Evolutionary conservation across 371 early-diverging fungal genomes (phyloP).

Genomic region (Lichtheimia ornata): DNA sequence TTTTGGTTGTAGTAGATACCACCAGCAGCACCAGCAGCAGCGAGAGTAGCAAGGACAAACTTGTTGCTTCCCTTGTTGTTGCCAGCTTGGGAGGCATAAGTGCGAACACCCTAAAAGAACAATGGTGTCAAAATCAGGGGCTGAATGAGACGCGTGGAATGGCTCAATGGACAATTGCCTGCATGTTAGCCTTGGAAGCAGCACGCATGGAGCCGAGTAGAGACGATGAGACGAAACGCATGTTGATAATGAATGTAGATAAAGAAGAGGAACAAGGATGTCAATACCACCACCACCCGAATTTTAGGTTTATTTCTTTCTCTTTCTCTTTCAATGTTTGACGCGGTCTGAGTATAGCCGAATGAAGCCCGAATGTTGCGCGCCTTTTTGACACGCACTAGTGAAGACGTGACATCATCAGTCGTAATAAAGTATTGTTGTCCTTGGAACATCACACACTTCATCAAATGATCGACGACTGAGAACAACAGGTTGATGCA

Average conservation of each 20-base stretch:
- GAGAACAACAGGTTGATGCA: no score
- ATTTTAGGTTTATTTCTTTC: not conserved
- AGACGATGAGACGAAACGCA: constrained; percentile 34
- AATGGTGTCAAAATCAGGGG: not conserved
- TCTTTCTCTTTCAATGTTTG: no score
- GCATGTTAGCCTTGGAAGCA: constrained; percentile 12
- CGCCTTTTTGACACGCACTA: no score
- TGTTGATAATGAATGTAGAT: constrained; percentile 8
- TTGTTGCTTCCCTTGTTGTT: constrained; percentile 36
- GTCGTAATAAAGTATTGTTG: no score
- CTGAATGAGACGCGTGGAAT: constrained; percentile 1
- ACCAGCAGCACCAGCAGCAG: constrained; percentile 40
- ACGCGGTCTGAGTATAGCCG: no score
- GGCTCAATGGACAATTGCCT: not conserved
- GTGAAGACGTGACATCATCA: no score
- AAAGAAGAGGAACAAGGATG: constrained; percentile 4
- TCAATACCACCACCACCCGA: not conserved
- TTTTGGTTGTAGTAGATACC: constrained; percentile 45
- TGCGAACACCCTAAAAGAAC: constrained; percentile 19
- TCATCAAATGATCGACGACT: no score
- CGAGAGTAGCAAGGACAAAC: constrained; percentile 31
- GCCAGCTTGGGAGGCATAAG: constrained; percentile 22
- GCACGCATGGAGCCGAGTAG: constrained; percentile 27
- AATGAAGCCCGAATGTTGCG: no score
- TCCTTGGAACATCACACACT: no score